Base-by-base conservation (phyloP, 2,329 filamentous ascomycete genomes). In the Aspergillus clavatus region DNA sequence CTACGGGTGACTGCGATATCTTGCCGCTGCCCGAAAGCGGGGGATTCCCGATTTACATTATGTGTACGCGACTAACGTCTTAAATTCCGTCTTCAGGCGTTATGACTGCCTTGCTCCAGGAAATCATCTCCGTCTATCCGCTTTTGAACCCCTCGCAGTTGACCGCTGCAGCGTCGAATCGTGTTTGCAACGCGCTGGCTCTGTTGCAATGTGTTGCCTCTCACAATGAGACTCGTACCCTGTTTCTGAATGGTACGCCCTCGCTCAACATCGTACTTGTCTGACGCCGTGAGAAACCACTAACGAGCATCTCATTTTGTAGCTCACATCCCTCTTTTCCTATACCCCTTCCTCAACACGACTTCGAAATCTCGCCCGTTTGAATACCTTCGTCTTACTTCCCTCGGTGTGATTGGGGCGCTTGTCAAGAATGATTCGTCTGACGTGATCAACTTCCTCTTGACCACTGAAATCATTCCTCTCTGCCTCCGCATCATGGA, bases 401-500 rank as follows among this genome's bases (percentile, higher is more conserved):
- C 90, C 14, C 81, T 98, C 18, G 93, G 93, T 43, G 93, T 98
- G 23, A 97, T 98, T 55, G 93, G 93, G 46, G 93, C 93, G 1
- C 77, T 98, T 37, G 93, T 98, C 48, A 98, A 98, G 79, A 98
- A 98, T 63, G 93, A 98, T 72, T 96, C 90, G 3, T 91, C 88
- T 14, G 93, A 97, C 63, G 93, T 97, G 48, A 98, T 98, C 75
- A 97, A 97, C 75, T 98, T 98, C 67, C 84, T 98, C 43, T 78
- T 98, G 39, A 97, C 93, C 1, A 98, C 93, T 23, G 93, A 98
- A 72, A 98, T 98, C 57, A 98, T 98, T 47, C 93, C 93, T 7
- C 81, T 98, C 10, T 98, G 93, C 68, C 83, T 98, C 36, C 84
- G 93, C 50, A 98, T 98, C 63, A 98, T 98, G 93, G 93, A 98